phyloP scores from a whole-genome alignment of 1,139 yeast genomes.

The Geotrichum citri-aurantii region DNA sequence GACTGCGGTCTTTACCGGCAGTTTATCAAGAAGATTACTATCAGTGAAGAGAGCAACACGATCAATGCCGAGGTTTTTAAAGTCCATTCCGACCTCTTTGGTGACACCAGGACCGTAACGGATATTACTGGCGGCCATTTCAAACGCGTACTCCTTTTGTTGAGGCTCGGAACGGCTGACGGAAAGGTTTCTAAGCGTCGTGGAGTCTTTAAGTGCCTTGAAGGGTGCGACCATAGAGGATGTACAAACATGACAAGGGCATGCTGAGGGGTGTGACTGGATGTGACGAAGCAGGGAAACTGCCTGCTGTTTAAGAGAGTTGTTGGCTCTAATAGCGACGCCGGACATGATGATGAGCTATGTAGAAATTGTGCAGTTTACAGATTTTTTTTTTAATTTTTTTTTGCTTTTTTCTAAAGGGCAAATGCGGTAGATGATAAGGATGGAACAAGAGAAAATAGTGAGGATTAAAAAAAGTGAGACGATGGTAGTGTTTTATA shows the following conservation, averaged over 20 bases:
- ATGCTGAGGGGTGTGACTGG: constrained; percentile 33
- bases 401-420: no score
- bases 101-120: constrained; percentile 41
- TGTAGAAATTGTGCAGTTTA: not conserved
- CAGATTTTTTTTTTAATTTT: no score
- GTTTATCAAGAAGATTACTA: constrained; percentile 26
- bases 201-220: constrained; percentile 17
- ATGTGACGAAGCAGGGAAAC: constrained; percentile 26
- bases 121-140: constrained; percentile 40
- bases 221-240: constrained; percentile 16
- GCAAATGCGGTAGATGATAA: no score
- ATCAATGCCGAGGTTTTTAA: constrained; percentile 34
- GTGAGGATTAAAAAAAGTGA: no score
- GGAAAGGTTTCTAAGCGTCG: constrained; percentile 21
- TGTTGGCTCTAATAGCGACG: constrained; percentile 11
- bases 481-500: no score
- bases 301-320: constrained; percentile 1
- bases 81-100: constrained; percentile 39
- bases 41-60: constrained; percentile 27
- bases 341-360: not conserved
- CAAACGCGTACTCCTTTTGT: constrained; percentile 38
- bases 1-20: constrained; percentile 35
- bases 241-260: constrained; percentile 37
- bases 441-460: no score
- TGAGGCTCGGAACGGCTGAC: constrained; percentile 20